These are phyloP conservation scores for Boletus sp. DNA, from an alignment of 768 basidiomycete species.

Conservation along the genomic window DNA sequence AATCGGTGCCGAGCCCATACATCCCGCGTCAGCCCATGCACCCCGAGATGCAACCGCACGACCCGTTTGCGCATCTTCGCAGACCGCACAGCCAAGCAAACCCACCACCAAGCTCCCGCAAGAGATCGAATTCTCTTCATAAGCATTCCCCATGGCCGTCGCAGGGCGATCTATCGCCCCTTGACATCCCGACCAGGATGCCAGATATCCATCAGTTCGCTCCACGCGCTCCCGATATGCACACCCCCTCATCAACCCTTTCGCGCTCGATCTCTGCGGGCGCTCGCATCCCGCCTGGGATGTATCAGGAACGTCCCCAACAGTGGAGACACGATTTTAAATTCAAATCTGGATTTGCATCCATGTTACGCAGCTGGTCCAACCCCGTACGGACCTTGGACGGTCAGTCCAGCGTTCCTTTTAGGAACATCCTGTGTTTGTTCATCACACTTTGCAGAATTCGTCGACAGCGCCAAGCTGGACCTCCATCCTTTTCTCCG, in stretches of 20 bases:
- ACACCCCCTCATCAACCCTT: slow-evolving; percentile 26
- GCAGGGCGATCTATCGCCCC: slow-evolving; percentile 20
- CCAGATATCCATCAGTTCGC: slow-evolving; percentile 16
- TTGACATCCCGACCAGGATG: slow-evolving; percentile 17
- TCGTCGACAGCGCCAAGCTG: slow-evolving; percentile 26
- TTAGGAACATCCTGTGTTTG: not conserved
- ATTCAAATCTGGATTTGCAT: slow-evolving; percentile 30
- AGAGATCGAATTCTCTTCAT: slow-evolving; percentile 2
- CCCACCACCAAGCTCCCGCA: not conserved
- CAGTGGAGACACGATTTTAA: slow-evolving; percentile 32
- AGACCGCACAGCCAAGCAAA: slow-evolving; percentile 4
- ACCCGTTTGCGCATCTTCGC: slow-evolving; percentile 4
- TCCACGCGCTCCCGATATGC: slow-evolving; percentile 16
- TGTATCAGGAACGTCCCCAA: slow-evolving; percentile 23
- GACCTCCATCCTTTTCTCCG: slow-evolving; percentile 22
- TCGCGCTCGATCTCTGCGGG: slow-evolving; percentile 15
- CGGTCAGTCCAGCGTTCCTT: slow-evolving; percentile 14
- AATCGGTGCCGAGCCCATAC: slow-evolving; percentile 29
- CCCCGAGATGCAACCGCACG: slow-evolving; percentile 9
- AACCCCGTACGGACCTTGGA: slow-evolving; percentile 7
- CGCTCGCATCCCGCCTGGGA: slow-evolving; percentile 8
- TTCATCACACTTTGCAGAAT: slow-evolving; percentile 8
- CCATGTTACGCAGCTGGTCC: slow-evolving; percentile 26
- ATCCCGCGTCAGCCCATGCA: slow-evolving; percentile 22
- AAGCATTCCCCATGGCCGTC: slow-evolving; percentile 13